Evolutionary conservation across 345 rosid genomes (phyloP), one percentile per base, ranked within the genome.

Genomic region (Rubroshorea leprosula): DNA sequence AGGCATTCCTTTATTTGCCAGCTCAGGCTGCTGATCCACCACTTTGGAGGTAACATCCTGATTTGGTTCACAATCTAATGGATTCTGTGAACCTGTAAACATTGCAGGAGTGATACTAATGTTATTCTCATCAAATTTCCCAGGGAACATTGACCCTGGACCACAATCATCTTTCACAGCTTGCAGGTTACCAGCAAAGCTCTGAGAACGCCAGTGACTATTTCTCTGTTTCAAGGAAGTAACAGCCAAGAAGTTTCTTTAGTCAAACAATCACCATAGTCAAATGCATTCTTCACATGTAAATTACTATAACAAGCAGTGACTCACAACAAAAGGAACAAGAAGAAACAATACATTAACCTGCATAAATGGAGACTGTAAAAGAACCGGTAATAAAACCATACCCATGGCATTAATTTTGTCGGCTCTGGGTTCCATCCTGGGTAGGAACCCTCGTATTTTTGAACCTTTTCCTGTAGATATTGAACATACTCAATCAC

Each of bases 331-430:
- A 35, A 6, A 1, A 13, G 41, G 1, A 13, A 35, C 41, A 3
- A 8, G 41, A 6, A 6, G 41, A 35, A 35, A 35, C n/a, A n/a
- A n/a, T n/a, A n/a, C n/a, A n/a, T n/a, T n/a, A n/a, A n/a, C n/a
- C n/a, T n/a, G n/a, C n/a, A n/a, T n/a, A n/a, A n/a, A n/a, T n/a
- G n/a, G n/a, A n/a, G 12, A 35, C 41, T 35, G 41, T 13, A 35
- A 35, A 13, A 35, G 7, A 35, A 13, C 7, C 7, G 7, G 41
- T 35, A 35, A 35, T 2, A 35, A n/a, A 65, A 41, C 15, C 63
- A 53, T 80, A 94, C 97, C 96, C 99, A 90, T n/a, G 96, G 89
- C 54, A 75, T 72, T 75, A 87, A 74, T 66, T 94, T 94, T 16
- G 85, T 73, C 26, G 87, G 92, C 54, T 90, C 99, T 6, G 81